Evolutionary conservation across 176 grass and related monocot genomes (phyloP).

Genomic region (Eremochloa ophiuroides): DNA sequence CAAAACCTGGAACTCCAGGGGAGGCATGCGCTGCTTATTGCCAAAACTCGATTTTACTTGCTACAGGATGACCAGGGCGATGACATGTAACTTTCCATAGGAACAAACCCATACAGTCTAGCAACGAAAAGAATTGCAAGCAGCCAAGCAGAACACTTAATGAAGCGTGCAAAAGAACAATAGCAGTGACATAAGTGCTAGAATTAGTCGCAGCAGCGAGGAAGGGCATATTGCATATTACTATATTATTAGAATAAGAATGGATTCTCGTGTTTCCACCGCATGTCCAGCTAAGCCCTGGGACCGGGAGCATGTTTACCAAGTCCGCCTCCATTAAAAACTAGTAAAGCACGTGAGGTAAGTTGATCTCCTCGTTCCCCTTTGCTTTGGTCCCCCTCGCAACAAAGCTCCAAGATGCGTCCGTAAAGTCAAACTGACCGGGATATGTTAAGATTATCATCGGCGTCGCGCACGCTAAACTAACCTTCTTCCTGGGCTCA

Average conservation of each 20-base stretch:
- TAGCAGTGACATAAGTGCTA: not conserved
- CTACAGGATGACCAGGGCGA: no score
- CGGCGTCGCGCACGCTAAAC: not conserved
- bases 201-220: not conserved
- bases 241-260: not conserved
- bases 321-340: not conserved
- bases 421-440: conserved; percentile 29
- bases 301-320: not conserved
- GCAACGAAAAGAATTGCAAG: not conserved
- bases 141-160: not conserved
- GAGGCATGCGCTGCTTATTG: not conserved
- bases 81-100: not conserved
- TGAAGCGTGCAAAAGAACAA: not conserved
- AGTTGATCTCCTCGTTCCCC: not conserved
- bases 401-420: not conserved
- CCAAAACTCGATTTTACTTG: not conserved
- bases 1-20: not conserved
- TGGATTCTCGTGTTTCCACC: not conserved
- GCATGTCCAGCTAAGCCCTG: not conserved
- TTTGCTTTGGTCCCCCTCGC: conserved; percentile 10
- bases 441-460: conserved; percentile 17
- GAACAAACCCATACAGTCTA: not conserved
- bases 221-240: not conserved
- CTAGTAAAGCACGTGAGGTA: not conserved
- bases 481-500: not conserved